A percentile compares a stretch with the other conserved stretches of the same genome.
These are phyloP conservation scores for Hyaloscypha bicolor DNA, from an alignment of 495 filamentous ascomycete species.

Conservation along the genomic window DNA sequence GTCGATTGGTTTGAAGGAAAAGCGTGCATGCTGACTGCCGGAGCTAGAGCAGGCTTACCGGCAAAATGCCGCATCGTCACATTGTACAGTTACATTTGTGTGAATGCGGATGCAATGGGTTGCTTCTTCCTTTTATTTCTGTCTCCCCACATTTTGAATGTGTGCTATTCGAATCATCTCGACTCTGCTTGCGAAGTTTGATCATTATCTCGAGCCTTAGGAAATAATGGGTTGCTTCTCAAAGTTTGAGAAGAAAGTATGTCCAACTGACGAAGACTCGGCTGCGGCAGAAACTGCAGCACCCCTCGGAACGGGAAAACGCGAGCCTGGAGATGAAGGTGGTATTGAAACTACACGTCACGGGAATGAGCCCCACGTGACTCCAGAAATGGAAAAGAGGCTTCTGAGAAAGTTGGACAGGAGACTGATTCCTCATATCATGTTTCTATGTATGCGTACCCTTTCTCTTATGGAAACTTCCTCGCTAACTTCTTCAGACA, in stretches of 20 bases:
- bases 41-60: not conserved
- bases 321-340: not conserved
- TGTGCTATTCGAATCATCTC: not conserved
- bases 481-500: conserved; percentile 1
- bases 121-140: not conserved
- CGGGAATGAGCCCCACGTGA: not conserved
- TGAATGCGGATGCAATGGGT: not conserved
- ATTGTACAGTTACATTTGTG: not conserved
- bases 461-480: no score
- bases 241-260: not conserved
- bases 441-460: conserved; percentile 46
- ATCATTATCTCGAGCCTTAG: no score
- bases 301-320: not conserved
- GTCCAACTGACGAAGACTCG: conserved; percentile 1
- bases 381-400: conserved; percentile 53
- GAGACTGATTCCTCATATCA: conserved; percentile 52
- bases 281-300: not conserved
- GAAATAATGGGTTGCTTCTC: not conserved
- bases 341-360: not conserved
- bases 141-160: not conserved
- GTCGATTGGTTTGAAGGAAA: not conserved
- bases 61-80: not conserved
- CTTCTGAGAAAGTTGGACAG: conserved; percentile 62
- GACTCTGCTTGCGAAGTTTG: no score
- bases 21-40: not conserved